Evolutionary conservation across 75 land plant species (phyloP).

Genomic region (Ceratopteris richardii): DNA sequence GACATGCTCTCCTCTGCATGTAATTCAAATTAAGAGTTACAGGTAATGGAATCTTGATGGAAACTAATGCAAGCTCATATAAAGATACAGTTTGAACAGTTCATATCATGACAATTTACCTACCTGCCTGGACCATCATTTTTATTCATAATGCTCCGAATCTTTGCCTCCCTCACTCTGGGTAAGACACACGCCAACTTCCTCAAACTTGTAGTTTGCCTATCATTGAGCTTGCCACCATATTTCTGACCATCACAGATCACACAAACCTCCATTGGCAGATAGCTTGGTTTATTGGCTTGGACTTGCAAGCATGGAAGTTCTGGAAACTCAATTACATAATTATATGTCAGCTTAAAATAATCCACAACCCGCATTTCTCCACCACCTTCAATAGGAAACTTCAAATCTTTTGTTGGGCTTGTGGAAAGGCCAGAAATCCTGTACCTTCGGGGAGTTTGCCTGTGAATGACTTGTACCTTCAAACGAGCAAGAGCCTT

Average conservation of each 20-base stretch:
- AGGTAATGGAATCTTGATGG: neutral
- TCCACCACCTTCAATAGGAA: slow-evolving; percentile 56
- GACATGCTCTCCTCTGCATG: slow-evolving; percentile 44
- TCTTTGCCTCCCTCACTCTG: slow-evolving; percentile 41
- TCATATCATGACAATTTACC: no score
- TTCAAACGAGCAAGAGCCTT: slow-evolving; percentile 57
- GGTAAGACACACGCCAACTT: slow-evolving; percentile 71
- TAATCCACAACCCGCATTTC: slow-evolving; percentile 46
- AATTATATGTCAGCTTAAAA: slow-evolving; percentile 64
- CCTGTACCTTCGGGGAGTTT: slow-evolving; percentile 60
- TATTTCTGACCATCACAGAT: slow-evolving; percentile 79
- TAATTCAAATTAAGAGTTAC: neutral
- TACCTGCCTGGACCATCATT: slow-evolving; percentile 63
- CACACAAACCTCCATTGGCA: slow-evolving; percentile 92
- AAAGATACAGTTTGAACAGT: no score
- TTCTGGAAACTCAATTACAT: slow-evolving; percentile 54
- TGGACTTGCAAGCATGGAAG: slow-evolving; percentile 79
- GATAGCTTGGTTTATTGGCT: slow-evolving; percentile 66
- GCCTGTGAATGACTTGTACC: slow-evolving; percentile 63
- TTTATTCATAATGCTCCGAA: slow-evolving; percentile 46
- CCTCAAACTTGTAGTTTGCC: slow-evolving; percentile 54
- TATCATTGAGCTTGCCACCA: slow-evolving; percentile 59
- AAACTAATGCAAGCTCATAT: neutral
- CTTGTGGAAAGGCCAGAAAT: slow-evolving; percentile 58
- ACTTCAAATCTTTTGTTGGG: slow-evolving; percentile 49